A percentile compares a stretch with the other conserved stretches of the same genome.
phyloP scores from a whole-genome alignment of 257 asterid genomes.

The Nicotiana attenuata region DNA sequence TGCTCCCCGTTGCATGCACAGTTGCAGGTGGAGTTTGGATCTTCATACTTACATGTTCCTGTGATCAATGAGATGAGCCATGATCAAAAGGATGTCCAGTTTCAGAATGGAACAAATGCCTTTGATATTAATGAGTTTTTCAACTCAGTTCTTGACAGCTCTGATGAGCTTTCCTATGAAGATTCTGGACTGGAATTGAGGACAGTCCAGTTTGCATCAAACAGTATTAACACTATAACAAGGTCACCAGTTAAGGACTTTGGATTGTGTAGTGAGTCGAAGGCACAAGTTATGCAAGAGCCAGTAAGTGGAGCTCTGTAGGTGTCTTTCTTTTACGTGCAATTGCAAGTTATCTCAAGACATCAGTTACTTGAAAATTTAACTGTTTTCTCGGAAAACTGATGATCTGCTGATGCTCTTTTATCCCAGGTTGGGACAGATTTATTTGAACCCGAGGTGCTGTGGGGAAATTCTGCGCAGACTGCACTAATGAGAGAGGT shows the following conservation, averaged over 20 bases:
- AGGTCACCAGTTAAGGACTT: conserved; percentile 2
- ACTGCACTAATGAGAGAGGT: conserved; percentile 34
- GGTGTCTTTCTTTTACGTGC: neutral
- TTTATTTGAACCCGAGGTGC: conserved; percentile 14
- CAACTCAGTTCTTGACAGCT: conserved; percentile 43
- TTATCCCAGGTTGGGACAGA: conserved; percentile 24
- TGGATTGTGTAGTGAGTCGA: conserved; percentile 51
- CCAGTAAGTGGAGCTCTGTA: conserved; percentile 39
- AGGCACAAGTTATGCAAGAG: conserved; percentile 40
- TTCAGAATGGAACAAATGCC: conserved; percentile 47
- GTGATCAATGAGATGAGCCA: conserved; percentile 22
- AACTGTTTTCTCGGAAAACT: neutral
- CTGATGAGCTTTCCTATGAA: conserved; percentile 41
- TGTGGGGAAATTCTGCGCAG: conserved; percentile 35
- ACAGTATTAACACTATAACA: neutral
- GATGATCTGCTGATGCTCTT: neutral
- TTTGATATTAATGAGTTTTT: conserved; percentile 44
- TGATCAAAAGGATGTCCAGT: conserved; percentile 22
- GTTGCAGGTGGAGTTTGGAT: conserved; percentile 59
- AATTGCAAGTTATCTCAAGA: neutral
- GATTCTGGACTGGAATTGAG: conserved; percentile 7
- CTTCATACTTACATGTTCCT: conserved; percentile 26
- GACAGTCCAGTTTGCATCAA: neutral
- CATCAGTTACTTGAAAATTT: neutral
- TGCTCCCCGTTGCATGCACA: conserved; percentile 60